Evolutionary conservation across 148 eudicot genomes (phyloP).

Genomic region (Rhododendron molle): DNA sequence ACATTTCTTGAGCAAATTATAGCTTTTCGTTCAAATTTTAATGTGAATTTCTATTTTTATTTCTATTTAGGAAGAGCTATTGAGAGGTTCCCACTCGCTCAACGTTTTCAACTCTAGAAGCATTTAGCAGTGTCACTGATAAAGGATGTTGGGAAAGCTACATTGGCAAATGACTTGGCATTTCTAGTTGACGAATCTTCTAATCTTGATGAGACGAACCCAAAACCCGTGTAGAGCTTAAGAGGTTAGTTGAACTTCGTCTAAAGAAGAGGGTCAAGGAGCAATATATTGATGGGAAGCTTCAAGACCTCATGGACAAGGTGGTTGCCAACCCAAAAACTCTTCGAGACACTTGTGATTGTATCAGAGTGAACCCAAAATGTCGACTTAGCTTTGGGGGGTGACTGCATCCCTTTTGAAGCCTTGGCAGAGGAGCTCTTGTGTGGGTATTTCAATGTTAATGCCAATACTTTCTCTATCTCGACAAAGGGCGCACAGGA

Average conservation of each 20-base stretch:
- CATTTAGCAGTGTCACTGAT: constrained; percentile 2
- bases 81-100: not conserved
- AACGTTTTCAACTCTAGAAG: constrained; percentile 21
- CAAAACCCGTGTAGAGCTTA: constrained; percentile 39
- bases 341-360: constrained; percentile 72
- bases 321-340: constrained; percentile 78
- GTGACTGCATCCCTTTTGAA: constrained; percentile 40
- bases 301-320: constrained; percentile 45
- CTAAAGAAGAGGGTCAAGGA: constrained; percentile 85
- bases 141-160: constrained; percentile 32
- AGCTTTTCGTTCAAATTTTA: not conserved
- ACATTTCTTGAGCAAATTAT: not conserved
- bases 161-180: constrained; percentile 66
- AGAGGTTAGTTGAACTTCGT: constrained; percentile 49
- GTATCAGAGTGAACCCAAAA: constrained; percentile 67
- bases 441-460: constrained; percentile 51
- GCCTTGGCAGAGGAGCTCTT: constrained; percentile 69
- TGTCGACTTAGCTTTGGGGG: constrained; percentile 36
- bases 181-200: constrained; percentile 58
- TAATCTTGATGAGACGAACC: constrained; percentile 30
- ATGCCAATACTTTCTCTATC: constrained; percentile 45
- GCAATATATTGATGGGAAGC: constrained; percentile 62
- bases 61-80: constrained; percentile 12
- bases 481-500: constrained; percentile 52
- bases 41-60: not conserved